Percentiles rank a stretch among this genome's conserved stretches.
These are phyloP conservation scores for Elsinoe necatrix DNA, from an alignment of 2,329 filamentous ascomycete species.

Conservation along the genomic window DNA sequence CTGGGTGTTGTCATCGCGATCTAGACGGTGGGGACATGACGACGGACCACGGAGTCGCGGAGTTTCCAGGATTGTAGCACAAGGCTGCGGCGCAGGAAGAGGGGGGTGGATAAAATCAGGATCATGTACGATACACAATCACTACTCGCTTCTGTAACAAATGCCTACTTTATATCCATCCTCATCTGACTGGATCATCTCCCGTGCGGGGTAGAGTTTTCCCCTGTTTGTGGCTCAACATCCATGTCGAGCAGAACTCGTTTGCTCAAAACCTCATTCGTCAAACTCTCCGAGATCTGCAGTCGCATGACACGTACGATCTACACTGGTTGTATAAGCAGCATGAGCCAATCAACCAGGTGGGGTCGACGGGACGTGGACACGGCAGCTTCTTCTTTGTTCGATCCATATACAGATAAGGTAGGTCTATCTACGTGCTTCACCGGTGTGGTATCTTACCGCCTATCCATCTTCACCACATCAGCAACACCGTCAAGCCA, in stretches of 20 bases:
- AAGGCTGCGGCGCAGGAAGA: too few relatives aligned
- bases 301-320: not conserved
- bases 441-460: not conserved
- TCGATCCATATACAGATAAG: not conserved
- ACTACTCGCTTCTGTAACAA: not conserved
- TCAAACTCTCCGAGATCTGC: not conserved
- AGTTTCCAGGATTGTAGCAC: too few relatives aligned
- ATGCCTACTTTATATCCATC: too few relatives aligned
- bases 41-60: not conserved
- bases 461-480: too few relatives aligned
- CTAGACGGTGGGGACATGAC: not conserved
- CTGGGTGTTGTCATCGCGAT: not conserved
- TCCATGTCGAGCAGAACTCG: not conserved
- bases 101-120: not conserved
- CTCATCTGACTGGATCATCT: too few relatives aligned
- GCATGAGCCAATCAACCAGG: not conserved
- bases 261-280: not conserved
- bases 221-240: too few relatives aligned
- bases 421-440: not conserved
- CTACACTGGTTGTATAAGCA: not conserved
- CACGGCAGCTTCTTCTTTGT: not conserved
- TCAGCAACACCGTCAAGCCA: too few relatives aligned
- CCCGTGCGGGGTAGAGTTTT: too few relatives aligned
- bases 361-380: not conserved
- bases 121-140: not conserved